phyloP scores from a whole-genome alignment of 352 stramenopile genomes.

The Pythium chondricola region DNA sequence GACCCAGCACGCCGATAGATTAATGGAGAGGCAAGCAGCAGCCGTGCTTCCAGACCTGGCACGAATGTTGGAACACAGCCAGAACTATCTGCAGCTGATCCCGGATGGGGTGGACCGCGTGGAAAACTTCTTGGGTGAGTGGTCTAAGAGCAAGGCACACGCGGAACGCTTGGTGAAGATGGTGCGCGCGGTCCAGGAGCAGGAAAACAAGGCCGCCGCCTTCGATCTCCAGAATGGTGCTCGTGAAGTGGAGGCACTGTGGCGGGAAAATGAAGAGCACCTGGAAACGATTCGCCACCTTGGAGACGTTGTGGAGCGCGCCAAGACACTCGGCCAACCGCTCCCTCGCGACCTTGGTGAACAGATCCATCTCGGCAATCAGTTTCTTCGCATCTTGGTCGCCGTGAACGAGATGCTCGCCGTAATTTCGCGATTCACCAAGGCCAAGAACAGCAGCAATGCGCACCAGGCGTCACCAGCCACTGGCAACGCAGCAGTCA shows the following conservation, averaged over 20 bases:
- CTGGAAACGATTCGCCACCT: conserved; percentile 9
- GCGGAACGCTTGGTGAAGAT: conserved; percentile 3
- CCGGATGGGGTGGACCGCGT: conserved; percentile 11
- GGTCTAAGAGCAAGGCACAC: conserved; percentile 4
- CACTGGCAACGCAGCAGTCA: conserved; percentile 8
- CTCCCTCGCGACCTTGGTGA: conserved; percentile 5
- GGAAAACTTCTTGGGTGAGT: conserved; percentile 12
- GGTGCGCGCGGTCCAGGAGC: conserved; percentile 5
- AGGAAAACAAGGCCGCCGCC: not conserved
- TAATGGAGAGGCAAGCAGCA: conserved; percentile 1
- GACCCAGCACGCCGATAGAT: conserved; percentile 8
- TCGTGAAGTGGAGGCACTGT: conserved; percentile 9
- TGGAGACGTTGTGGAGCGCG: conserved; percentile 10
- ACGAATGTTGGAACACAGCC: conserved; percentile 1
- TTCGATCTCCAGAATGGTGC: conserved; percentile 17
- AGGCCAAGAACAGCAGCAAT: no score
- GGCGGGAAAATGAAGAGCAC: conserved; percentile 15
- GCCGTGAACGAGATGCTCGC: conserved; percentile 19
- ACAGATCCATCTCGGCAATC: conserved; percentile 4
- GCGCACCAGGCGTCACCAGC: no score
- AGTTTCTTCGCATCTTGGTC: conserved; percentile 17
- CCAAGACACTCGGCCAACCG: conserved; percentile 9
- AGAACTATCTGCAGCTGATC: not conserved
- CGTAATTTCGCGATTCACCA: conserved; percentile 17
- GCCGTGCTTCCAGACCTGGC: conserved; percentile 5